Evolutionary conservation across 257 asterid genomes (phyloP).

Genomic region (Solanum piurae): DNA sequence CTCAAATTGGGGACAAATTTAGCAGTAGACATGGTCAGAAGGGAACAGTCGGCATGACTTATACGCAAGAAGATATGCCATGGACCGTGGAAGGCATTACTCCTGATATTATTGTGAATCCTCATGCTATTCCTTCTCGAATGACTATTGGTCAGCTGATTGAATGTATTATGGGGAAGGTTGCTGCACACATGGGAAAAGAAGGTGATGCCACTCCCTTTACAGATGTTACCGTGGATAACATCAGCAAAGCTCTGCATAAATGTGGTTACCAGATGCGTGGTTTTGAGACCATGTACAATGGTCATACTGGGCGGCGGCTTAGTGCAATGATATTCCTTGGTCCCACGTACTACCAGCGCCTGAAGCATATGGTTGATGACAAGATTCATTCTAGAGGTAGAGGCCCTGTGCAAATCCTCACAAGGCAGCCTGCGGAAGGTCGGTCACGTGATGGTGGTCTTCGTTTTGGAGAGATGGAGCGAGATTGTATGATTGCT

Average conservation of each 20-base stretch:
- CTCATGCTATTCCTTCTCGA: slow-evolving; percentile 98
- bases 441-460: slow-evolving; percentile 99
- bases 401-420: slow-evolving; percentile 95
- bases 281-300: slow-evolving; percentile 95
- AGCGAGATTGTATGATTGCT: slow-evolving; percentile 96
- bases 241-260: slow-evolving; percentile 88
- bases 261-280: slow-evolving; percentile 98
- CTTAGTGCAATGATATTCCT: slow-evolving; percentile 78
- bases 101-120: slow-evolving; percentile 88
- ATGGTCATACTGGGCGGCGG: slow-evolving; percentile 88
- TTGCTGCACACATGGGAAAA: slow-evolving; percentile 95
- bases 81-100: slow-evolving; percentile 86
- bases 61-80: slow-evolving; percentile 99
- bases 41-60: slow-evolving; percentile 95
- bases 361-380: slow-evolving; percentile 96
- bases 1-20: slow-evolving; percentile 96
- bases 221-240: slow-evolving; percentile 93
- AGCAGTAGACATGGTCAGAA: slow-evolving; percentile 97
- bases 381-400: slow-evolving; percentile 97
- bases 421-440: slow-evolving; percentile 95
- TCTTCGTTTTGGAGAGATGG: slow-evolving; percentile 97
- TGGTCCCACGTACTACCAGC: slow-evolving; percentile 95
- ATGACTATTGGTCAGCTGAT: slow-evolving; percentile 96
- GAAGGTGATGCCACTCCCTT: slow-evolving; percentile 98
- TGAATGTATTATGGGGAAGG: slow-evolving; percentile 97